Evolutionary conservation across 2,329 filamentous ascomycete genomes (phyloP).

Genomic region (Emergomyces pasteurianus): DNA sequence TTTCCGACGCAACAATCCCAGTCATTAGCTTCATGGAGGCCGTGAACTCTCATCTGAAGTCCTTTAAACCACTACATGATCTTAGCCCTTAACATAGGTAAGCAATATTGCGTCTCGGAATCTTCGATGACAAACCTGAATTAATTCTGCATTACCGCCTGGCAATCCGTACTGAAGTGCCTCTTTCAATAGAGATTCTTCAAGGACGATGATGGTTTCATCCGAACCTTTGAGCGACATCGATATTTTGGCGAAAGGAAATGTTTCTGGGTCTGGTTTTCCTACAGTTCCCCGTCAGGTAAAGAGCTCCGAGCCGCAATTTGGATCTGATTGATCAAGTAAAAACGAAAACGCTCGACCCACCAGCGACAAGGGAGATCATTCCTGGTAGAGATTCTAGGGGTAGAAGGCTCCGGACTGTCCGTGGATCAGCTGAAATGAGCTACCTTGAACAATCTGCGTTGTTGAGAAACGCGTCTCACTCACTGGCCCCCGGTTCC

Average conservation of each 20-base stretch:
- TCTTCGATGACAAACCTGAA: neutral
- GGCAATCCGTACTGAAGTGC: neutral
- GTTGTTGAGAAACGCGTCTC: neutral
- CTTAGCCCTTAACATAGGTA: neutral
- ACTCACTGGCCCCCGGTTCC: neutral
- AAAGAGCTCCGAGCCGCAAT: neutral
- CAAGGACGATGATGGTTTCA: neutral
- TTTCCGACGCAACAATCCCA: constrained; percentile 2
- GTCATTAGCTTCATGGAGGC: neutral
- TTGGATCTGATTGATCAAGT: neutral
- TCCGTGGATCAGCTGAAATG: neutral
- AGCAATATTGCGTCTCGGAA: neutral
- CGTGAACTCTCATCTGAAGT: neutral
- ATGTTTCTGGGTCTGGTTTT: neutral
- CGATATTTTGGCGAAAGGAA: neutral
- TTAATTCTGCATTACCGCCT: neutral
- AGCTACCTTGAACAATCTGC: neutral
- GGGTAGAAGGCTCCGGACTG: neutral
- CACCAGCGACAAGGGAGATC: neutral
- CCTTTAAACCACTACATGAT: neutral
- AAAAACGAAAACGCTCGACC: neutral
- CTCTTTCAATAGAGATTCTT: neutral
- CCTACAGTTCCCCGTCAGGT: neutral
- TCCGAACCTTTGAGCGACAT: neutral
- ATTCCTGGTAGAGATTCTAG: neutral